These are phyloP conservation scores for Nemania bipapillata DNA, from an alignment of 2,329 filamentous ascomycete species.

Conservation along the genomic window DNA sequence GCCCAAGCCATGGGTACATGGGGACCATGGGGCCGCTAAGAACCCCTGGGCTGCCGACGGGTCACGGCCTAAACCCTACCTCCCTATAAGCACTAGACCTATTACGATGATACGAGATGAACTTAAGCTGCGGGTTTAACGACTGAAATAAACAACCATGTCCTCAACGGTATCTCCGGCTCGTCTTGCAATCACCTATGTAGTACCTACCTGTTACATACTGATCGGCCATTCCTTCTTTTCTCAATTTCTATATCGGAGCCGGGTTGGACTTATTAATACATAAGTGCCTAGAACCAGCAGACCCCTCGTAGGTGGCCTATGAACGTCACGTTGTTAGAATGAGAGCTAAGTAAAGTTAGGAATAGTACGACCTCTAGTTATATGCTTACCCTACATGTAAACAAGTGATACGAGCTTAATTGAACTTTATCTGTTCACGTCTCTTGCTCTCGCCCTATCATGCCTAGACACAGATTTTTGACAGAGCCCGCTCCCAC, in stretches of 20 bases:
- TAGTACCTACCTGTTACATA: too few species aligned
- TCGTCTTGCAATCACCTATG: not conserved
- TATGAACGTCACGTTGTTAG: not conserved
- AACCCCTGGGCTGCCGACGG: too few species aligned
- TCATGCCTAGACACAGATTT: not conserved
- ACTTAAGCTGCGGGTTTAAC: not conserved
- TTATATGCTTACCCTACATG: not conserved
- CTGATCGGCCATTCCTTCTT: not conserved
- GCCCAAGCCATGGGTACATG: too few species aligned
- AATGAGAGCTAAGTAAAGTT: not conserved
- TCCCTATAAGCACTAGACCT: constrained; percentile 19
- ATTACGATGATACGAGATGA: constrained; percentile 22
- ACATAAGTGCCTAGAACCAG: not conserved
- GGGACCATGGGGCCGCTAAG: too few species aligned
- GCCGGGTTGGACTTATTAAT: not conserved
- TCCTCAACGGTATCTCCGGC: not conserved
- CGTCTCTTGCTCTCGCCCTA: not conserved
- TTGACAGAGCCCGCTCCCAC: constrained; percentile 12
- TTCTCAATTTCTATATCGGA: not conserved
- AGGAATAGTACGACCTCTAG: not conserved
- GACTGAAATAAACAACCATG: not conserved
- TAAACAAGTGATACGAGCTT: not conserved
- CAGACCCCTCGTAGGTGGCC: not conserved
- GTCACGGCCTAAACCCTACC: too few species aligned
- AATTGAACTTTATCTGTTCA: not conserved